Evolutionary conservation across 352 stramenopile genomes (phyloP), one percentile per base, ranked within the genome.

Genomic region (Phytophthora capsici): DNA sequence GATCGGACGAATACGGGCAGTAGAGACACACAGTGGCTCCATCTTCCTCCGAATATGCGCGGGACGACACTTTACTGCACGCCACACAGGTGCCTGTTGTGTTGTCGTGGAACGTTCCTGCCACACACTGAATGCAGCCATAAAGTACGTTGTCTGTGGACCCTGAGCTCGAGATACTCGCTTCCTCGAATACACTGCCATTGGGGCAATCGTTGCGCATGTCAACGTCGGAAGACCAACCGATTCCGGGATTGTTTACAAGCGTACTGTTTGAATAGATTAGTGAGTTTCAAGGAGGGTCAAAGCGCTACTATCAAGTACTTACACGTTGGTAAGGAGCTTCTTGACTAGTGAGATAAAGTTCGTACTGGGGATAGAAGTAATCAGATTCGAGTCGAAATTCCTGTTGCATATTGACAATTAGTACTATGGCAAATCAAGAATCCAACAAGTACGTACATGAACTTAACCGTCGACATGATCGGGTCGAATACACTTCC

Each of bases 51-150:
- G 82, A 73, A 63, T 86, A 91, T 12, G 73, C 80, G 36, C 82
- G 80, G 6, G 59, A 51, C 1, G 77, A 88, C 0, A 88, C 80
- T 45, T 76, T 45, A 22, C 64, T 56, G 20, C 82, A 91, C 1
- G 63, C 49, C 2, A 74, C 45, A 59, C 82, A 91, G 6, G 50
- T 69, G 38, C 73, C 69, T 8, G 64, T 78, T 0, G 49, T 63
- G 17, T 84, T 82, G 50, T 91, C 74, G 49, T 91, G 82, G 45
- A 74, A 91, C 14, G 71, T 80, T 4, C 82, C 82, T 8, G 74
- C 82, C 25, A 73, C 59, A 46, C 82, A 91, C 55, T 91, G 82
- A 47, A 89, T 88, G 34, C 82, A 91, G 0, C 82, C 80, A 13
- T 75, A 85, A 13, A 91, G 58, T 19, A 54, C 51, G 4, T 62